Evolutionary conservation across 306 rosid species (phyloP).

Genomic region (Medicago ruthenica): DNA sequence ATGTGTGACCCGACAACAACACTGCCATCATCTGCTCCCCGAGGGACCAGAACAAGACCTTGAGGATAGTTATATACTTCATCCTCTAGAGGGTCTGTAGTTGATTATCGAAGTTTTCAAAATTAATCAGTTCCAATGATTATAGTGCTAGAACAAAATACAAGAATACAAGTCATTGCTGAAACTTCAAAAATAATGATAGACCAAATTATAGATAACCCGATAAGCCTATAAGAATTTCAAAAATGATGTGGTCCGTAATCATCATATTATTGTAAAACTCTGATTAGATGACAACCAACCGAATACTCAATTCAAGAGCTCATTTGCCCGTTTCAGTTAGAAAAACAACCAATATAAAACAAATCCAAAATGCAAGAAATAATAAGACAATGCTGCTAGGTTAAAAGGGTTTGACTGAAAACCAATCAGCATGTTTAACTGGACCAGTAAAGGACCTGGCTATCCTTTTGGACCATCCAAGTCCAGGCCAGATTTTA

Average conservation of each 20-base stretch:
- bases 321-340: neutral
- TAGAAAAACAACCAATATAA: neutral
- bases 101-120: conserved; percentile 35
- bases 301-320: neutral
- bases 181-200: conserved; percentile 31
- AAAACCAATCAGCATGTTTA: conserved; percentile 12
- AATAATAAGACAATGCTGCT: neutral
- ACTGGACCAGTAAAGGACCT: conserved; percentile 22
- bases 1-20: conserved; percentile 91
- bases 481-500: conserved; percentile 19
- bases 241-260: neutral
- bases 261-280: neutral
- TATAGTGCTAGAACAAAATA: conserved; percentile 35
- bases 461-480: conserved; percentile 26
- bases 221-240: conserved; percentile 19
- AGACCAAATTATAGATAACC: neutral
- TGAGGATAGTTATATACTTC: conserved; percentile 82
- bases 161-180: conserved; percentile 9
- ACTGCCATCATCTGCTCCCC: conserved; percentile 67
- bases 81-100: conserved; percentile 86
- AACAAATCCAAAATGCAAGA: neutral
- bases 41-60: conserved; percentile 95
- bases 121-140: conserved; percentile 39
- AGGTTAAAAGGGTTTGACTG: conserved; percentile 5
- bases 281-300: neutral